Base-by-base conservation (phyloP, 2,329 filamentous ascomycete species). In the Fusarium kyushuense region DNA sequence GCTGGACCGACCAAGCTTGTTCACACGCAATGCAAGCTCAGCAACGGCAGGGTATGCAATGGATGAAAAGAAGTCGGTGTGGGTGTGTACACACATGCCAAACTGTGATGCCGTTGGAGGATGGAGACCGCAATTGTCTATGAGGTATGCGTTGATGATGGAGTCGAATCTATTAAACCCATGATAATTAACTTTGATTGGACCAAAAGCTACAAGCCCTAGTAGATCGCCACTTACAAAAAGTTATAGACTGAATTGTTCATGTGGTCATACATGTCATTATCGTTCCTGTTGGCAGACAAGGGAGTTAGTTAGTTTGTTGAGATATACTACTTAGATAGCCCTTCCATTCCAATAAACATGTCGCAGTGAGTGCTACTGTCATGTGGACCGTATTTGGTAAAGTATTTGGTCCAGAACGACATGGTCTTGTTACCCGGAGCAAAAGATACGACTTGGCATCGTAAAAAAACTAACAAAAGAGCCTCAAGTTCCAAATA, bases 211-310 rank as follows among this genome's bases (percentile, higher is more conserved):
- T 35, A 30, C 16, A 70, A 38, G 49, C 14, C 16, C 27, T 11
- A 19, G 30, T 35, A 38, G 33, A 56, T 46, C 14, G 5, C 17
- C 43, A 41, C 83, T 76, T 78, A 90, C 85, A 96, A 85, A 65
- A 92, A 90, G 73, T 92, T 92, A 79, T 97, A 97, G 54, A 96
- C 86, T 40, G 90, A 92, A 76, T 97, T 97, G 81, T 97, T 97
- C 84, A 97, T 89, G 77, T 98, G 95, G 63, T 92, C 86, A 79
- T 96, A 97, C 92, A 96, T 96, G 81, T 97, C 94, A 76, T 97
- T 97, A 79, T 97, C 94, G 77, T 88, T 90, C 93, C 93, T 94
- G 58, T 43, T 63, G 58, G 61, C 8, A 57, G 47, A 56, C 17
- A 49, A 36, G 56, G 65, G 40, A 25, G 40, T 42, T 17, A 54